Base-by-base conservation (phyloP, 2,329 filamentous ascomycete species). In the Trichoderma aggressivum region DNA sequence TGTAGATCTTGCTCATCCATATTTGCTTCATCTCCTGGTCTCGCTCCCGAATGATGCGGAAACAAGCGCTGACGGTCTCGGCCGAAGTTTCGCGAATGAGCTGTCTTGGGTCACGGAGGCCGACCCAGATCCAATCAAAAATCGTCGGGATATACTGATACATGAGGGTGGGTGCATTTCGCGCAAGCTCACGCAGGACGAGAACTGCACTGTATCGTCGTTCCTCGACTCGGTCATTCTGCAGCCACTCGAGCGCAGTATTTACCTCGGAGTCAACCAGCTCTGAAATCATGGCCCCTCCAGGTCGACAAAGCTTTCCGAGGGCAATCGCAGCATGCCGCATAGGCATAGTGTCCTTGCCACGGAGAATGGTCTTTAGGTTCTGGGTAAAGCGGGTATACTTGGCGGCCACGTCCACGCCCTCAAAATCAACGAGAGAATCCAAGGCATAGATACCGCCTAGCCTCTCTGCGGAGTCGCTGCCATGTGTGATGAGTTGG, bases 191-290 rank as follows among this genome's bases (percentile, higher is more conserved):
- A 71, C 94, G 90, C 69, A 99, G 88, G 36, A 97, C 91, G 28
- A 99, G 87, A 8, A 97, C 95, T 21, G 96, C 94, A 71, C 94
- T 95, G 79, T 98, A 98, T 76, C 96, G 89, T 76, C 95, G 89
- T 79, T 95, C 95, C 83, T 99, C 96, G 76, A 97, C 91, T 75
- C 95, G 89, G 79, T 98, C 97, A 62, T 94, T 94, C 79, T 98
- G 95, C 71, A 99, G 88, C 93, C 94, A 98, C 83, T 99, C 96
- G 68, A 99, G 86, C 2, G 97, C 94, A 21, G 94, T 96, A 81
- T 98, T 97, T 73, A 98, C 94, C 82, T 99, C 95, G 69, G 94
- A 95, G 79, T 99, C 96, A 71, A 99, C 96, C 69, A 99, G 86
- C 81, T 98, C 95, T 8, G 95, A 97, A 58, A 97, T 97, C 74